These are phyloP conservation scores for Staphylotrichum tortipilum DNA, from an alignment of 495 filamentous ascomycete species.

Conservation along the genomic window DNA sequence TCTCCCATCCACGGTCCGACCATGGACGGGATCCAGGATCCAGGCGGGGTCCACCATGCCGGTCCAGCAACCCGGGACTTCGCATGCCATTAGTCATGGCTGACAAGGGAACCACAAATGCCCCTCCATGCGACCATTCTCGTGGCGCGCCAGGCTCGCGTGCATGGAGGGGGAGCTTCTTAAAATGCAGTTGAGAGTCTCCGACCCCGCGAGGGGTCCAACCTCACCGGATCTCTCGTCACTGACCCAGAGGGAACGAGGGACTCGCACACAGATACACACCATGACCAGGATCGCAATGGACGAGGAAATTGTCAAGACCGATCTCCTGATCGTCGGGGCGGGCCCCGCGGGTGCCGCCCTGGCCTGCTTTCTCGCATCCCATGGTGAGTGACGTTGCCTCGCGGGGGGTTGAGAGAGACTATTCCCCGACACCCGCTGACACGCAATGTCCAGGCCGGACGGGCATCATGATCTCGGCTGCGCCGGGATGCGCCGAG, in stretches of 20 bases:
- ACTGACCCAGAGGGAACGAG: no score
- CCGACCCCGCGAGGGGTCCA: no score
- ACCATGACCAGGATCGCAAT: not conserved
- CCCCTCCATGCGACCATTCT: no score
- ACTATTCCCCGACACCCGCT: no score
- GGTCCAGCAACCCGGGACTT: not conserved
- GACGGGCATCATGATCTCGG: conserved; percentile 41
- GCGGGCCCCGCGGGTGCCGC: conserved; percentile 48
- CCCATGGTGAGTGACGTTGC: conserved; percentile 31
- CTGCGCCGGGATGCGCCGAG: conserved; percentile 37
- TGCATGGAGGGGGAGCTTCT: no score
- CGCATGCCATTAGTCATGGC: not conserved
- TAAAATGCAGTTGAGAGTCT: no score
- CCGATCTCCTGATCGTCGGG: conserved; percentile 45
- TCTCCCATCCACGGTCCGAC: no score
- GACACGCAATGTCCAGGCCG: conserved; percentile 22
- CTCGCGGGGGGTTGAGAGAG: no score
- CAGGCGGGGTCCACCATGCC: not conserved
- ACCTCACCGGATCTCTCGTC: no score
- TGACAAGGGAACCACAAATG: not conserved
- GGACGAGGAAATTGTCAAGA: conserved; percentile 28
- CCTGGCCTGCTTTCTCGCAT: conserved; percentile 46
- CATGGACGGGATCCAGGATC: no score
- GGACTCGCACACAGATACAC: not conserved
- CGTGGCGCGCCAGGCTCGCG: no score